Conservation (phyloP, 352 stramenopile genomes). For the Globisporangium uncinulatum region DNA sequence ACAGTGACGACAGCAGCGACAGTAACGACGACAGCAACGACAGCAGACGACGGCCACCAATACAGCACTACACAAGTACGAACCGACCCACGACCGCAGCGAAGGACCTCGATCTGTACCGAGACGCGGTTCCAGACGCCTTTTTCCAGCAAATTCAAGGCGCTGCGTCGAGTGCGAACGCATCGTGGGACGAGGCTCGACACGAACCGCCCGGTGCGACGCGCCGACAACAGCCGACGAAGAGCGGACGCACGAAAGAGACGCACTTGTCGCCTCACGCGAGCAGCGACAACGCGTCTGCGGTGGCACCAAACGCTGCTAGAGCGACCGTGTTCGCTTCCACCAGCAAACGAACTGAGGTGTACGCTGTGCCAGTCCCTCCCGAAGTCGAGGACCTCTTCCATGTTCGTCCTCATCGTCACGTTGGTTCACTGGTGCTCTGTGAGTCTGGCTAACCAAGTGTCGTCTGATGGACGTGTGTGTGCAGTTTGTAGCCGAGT, state of each 20-base stretch:
- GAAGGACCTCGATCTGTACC: conserved; percentile 52
- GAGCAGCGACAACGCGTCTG: not conserved
- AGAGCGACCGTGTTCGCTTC: not conserved
- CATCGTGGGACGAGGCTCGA: not conserved
- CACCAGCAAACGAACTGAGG: not conserved
- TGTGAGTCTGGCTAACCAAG: too few relatives aligned
- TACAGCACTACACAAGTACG: conserved; percentile 3
- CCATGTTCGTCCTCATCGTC: conserved; percentile 24
- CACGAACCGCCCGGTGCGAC: not conserved
- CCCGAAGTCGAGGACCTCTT: conserved; percentile 56
- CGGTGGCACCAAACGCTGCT: not conserved
- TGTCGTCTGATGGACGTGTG: not conserved
- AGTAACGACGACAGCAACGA: conserved; percentile 6
- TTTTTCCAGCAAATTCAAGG: conserved; percentile 38
- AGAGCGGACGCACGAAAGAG: not conserved
- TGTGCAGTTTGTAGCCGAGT: conserved; percentile 66
- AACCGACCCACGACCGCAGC: conserved; percentile 42
- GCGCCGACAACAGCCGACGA: not conserved
- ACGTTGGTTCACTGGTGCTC: too few relatives aligned
- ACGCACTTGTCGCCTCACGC: not conserved
- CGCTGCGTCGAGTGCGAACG: not conserved
- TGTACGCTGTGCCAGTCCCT: conserved; percentile 37
- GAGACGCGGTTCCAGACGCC: conserved; percentile 39
- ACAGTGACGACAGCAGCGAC: conserved; percentile 7
- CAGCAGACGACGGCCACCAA: not conserved